Conservation (phyloP, 352 stramenopile species). For the Pythium dissimile region DNA sequence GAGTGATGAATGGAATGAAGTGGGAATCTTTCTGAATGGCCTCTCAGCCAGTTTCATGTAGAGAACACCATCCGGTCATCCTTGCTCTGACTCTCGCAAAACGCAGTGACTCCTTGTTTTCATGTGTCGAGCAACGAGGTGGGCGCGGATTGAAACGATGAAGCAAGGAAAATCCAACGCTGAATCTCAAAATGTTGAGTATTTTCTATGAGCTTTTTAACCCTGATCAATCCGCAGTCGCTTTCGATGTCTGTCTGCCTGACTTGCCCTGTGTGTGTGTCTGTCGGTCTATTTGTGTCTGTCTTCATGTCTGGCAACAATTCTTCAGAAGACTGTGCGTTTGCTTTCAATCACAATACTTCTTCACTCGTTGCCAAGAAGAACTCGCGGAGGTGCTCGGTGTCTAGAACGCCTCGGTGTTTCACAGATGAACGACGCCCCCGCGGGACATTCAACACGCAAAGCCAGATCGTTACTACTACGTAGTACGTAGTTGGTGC, state of each 20-base stretch:
- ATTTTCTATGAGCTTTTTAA: conserved; percentile 83
- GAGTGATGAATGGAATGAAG: conserved; percentile 77
- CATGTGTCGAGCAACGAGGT: no score
- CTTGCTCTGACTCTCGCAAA: conserved; percentile 67
- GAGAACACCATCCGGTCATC: conserved; percentile 66
- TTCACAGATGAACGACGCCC: conserved; percentile 25
- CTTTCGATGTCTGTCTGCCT: no score
- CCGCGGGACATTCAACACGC: conserved; percentile 19
- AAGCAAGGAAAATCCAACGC: conserved; percentile 81
- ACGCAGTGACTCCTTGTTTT: not conserved
- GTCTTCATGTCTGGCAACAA: conserved; percentile 22
- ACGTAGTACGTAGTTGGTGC: no score
- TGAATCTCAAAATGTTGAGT: conserved; percentile 75
- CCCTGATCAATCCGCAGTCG: conserved; percentile 69
- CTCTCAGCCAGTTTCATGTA: conserved; percentile 32
- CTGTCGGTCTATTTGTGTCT: conserved; percentile 4
- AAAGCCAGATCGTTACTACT: no score
- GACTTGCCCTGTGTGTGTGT: conserved; percentile 18
- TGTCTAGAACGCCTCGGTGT: conserved; percentile 10
- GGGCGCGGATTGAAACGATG: conserved; percentile 55
- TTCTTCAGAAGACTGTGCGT: conserved; percentile 34
- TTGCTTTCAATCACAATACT: conserved; percentile 24
- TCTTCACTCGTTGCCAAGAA: conserved; percentile 36
- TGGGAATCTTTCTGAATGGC: conserved; percentile 80
- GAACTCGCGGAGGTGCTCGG: conserved; percentile 13